Evolutionary conservation across 1,284 basidiomycete genomes (phyloP), one percentile per base, ranked within the genome.

Genomic region (Anthracocystis setariae): DNA sequence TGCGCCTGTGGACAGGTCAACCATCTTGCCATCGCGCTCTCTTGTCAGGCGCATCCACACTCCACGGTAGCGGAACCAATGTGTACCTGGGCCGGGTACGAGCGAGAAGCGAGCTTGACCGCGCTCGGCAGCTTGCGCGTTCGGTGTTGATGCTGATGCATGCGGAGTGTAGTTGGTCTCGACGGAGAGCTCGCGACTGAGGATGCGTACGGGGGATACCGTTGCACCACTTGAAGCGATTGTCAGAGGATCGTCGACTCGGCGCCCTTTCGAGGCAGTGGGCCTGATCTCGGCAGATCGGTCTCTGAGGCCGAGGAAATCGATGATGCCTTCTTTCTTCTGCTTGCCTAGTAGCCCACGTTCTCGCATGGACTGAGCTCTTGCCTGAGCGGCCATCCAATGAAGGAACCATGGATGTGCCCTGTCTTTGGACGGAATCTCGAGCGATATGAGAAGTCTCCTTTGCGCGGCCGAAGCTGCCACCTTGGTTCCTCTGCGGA

Each of bases 391-490:
- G 3, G 93, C 90, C 92, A 98, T 93, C 96, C 96, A 99, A 65
- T 91, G 87, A 27, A 99, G 88, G 83, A 98, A 95, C 94, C 96
- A 98, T 35, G 93, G 91, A 83, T 98, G 98, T 2, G 94, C 88
- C 25, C 88, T 90, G 83, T 99, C 96, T 80, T 94, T 93, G 77
- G 94, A 97, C 49, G 92, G 93, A 74, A 99, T 94, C 85, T 99
- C 96, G 46, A 98, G 88, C 5, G 93, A 91, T 42, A 98, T 94
- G 48, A 98, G 89, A 85, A 99, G 87, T 29, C 95, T 89, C 23
- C 96, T 87, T 59, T 92, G 93, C 40, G 94, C 89, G 32, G 91
- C 87, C 3, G 88, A 89, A 5, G 90, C 88, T 18, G 89, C 90
- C 17, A 92, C 84, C 10, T 90, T 88, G 20, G 89, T 79, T 27